These are phyloP conservation scores for Pestalotiopsis sp. DNA, from an alignment of 2,329 filamentous ascomycete genomes.

Conservation along the genomic window DNA sequence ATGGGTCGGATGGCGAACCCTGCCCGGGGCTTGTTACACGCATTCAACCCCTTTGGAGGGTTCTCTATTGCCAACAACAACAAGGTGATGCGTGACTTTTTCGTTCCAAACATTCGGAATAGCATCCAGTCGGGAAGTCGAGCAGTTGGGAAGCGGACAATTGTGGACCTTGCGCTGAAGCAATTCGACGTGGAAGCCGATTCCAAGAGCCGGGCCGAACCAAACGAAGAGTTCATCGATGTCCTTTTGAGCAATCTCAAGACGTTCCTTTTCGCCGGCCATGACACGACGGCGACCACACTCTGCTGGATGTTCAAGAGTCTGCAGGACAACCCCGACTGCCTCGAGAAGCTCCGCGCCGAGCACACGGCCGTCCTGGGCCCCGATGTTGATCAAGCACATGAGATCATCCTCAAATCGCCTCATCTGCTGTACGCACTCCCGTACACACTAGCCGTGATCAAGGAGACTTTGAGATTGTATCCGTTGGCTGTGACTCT, in stretches of 20 bases:
- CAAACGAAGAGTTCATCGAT: constrained; percentile 13
- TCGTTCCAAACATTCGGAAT: constrained; percentile 10
- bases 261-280: constrained; percentile 29
- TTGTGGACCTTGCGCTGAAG: constrained; percentile 22
- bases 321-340: constrained; percentile 24
- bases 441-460: constrained; percentile 52
- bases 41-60: not conserved
- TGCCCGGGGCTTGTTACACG: not conserved
- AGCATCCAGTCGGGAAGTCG: not conserved
- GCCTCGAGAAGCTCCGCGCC: constrained; percentile 25
- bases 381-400: constrained; percentile 35
- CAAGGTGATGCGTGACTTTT: constrained; percentile 16
- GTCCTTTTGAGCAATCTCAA: constrained; percentile 22
- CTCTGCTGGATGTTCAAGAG: constrained; percentile 23
- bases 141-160: not conserved
- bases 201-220: not conserved
- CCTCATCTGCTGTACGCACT: constrained; percentile 51
- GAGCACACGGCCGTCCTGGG: constrained; percentile 46
- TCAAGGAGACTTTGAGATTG: constrained; percentile 56
- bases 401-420: constrained; percentile 38
- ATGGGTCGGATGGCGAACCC: not conserved
- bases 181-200: constrained; percentile 5
- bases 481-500: constrained; percentile 47
- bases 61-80: constrained; percentile 8
- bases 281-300: constrained; percentile 29